Evolutionary conservation across 2,329 filamentous ascomycete species (phyloP), one percentile per base, ranked within the genome.

Genomic region (Dichotomopilus funicola): DNA sequence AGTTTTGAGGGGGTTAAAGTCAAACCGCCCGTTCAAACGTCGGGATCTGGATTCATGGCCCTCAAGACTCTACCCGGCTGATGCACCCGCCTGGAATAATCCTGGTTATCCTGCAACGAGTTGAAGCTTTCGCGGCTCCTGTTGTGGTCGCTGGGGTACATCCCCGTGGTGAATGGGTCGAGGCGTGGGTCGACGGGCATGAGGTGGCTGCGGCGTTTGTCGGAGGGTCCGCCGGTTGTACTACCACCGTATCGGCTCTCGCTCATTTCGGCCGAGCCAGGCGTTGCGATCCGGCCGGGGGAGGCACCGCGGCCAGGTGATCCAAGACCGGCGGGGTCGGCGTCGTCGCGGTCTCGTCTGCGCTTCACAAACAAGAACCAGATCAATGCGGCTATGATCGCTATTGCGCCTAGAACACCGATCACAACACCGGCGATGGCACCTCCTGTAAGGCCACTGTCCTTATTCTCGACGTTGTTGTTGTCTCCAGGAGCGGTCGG

Each of bases 41-140:
- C 69, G 1, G 79, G 79, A 62, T 86, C 82, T 3, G 83, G 82
- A 63, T 86, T 86, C 35, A 75, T 82, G 7, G 82, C 81, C 60
- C 82, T 75, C n/a, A 86, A 72, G 6, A 85, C 80, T 63, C 78
- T 73, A 5, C 59, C 56, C 8, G 78, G 75, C 44, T 76, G 71
- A 49, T 78, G 78, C 11, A 86, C 81, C 61, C 76, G 74, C 60
- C 83, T 73, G 41, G 82, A 85, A 64, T 86, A 86, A 61, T 86
- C 83, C 56, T 83, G 81, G 59, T 86, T 81, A 64, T 86, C 83
- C 55, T 79, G 79, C 5, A 86, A 70, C 1, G 82, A 85, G 61
- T 80, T 80, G 64, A 86, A 71, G 65, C 82, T 86, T 66, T 86
- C 82, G 58, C 78, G 77, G 62, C 82, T 85, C 66, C 78, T 79